phyloP scores from a whole-genome alignment of 345 rosid genomes.

The Boechera stricta region DNA sequence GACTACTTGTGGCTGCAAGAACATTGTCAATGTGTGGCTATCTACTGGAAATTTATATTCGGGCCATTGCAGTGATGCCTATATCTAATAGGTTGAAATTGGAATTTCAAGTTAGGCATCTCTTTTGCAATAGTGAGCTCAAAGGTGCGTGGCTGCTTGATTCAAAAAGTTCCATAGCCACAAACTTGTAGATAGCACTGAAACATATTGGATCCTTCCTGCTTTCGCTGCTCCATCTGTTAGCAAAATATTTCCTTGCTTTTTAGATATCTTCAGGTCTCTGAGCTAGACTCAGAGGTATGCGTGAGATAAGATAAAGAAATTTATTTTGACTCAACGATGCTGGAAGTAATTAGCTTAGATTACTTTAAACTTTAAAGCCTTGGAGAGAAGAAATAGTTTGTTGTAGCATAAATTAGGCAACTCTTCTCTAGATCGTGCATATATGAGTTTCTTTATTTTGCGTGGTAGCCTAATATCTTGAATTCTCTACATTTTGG shows the following conservation, averaged over 20 bases:
- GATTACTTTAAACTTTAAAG: not conserved
- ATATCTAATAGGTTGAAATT: slow-evolving; percentile 4
- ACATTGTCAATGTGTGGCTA: slow-evolving; percentile 18
- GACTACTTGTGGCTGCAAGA: slow-evolving; percentile 22
- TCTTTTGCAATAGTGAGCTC: slow-evolving; percentile 4
- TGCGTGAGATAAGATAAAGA: not conserved
- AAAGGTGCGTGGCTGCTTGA: slow-evolving; percentile 17
- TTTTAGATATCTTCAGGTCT: slow-evolving; percentile 5
- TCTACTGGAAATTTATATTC: not conserved
- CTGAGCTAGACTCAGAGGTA: slow-evolving; percentile 12
- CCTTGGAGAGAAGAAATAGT: not conserved
- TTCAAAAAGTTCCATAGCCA: not conserved
- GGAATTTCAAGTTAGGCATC: slow-evolving; percentile 9
- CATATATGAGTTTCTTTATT: not conserved
- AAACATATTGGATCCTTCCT: slow-evolving; percentile 5
- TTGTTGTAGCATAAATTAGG: not conserved
- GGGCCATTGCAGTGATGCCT: not conserved
- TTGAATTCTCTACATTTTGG: not conserved
- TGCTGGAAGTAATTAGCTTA: not conserved
- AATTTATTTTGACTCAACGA: slow-evolving; percentile 8
- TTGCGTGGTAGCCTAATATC: not conserved
- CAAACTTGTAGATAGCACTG: not conserved
- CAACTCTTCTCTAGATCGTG: slow-evolving; percentile 4
- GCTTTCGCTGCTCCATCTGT: slow-evolving; percentile 4
- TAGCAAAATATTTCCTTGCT: slow-evolving; percentile 10